Evolutionary conservation across 768 basidiomycete genomes (phyloP).

Genomic region (Tulasnella sp.): DNA sequence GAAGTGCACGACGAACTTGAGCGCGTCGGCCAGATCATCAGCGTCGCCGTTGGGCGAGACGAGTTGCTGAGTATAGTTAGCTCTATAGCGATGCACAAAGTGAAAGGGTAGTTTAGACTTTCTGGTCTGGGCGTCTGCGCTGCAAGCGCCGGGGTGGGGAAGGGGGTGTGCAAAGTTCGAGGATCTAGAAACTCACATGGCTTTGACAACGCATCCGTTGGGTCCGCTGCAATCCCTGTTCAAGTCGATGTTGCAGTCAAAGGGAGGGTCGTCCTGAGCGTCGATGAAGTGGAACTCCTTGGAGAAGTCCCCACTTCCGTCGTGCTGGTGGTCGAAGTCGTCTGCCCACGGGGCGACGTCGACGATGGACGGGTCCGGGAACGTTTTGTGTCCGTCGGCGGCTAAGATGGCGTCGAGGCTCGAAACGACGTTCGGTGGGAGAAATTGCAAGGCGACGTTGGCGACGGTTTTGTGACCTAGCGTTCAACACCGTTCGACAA

Average conservation of each 20-base stretch:
- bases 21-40: not conserved
- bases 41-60: not conserved
- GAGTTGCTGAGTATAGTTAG: not conserved
- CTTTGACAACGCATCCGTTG: not conserved
- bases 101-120: not conserved
- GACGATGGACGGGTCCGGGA: not conserved
- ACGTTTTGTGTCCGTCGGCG: not conserved
- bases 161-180: too few relatives aligned
- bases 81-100: not conserved
- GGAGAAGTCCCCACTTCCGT: not conserved
- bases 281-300: conserved; percentile 20
- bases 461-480: conserved; percentile 19
- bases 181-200: conserved; percentile 19
- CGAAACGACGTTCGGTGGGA: not conserved
- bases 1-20: conserved; percentile 24
- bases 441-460: not conserved
- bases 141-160: too few relatives aligned
- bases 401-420: not conserved
- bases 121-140: too few relatives aligned
- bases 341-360: conserved; percentile 23
- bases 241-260: not conserved
- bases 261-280: conserved; percentile 14
- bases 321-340: not conserved
- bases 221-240: conserved; percentile 7
- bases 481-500: too few relatives aligned